Evolutionary conservation across 306 rosid species (phyloP).

Genomic region (Mimosa bimucronata): DNA sequence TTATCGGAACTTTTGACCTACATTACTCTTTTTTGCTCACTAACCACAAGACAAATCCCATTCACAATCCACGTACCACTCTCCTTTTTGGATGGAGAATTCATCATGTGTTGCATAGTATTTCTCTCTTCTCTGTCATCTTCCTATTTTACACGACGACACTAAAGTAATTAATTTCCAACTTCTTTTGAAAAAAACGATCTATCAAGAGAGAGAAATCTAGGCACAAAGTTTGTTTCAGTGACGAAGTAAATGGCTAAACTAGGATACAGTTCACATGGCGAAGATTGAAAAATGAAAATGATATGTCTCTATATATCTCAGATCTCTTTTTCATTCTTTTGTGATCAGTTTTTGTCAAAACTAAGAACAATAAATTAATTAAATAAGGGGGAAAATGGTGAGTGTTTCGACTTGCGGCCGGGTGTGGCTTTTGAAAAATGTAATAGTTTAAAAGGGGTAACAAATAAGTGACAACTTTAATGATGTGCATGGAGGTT

Average conservation of each 20-base stretch:
- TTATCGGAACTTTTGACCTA: constrained; percentile 41
- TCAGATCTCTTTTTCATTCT: background rate
- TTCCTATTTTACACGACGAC: constrained; percentile 10
- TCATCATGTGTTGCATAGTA: constrained; percentile 6
- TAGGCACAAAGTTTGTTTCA: background rate
- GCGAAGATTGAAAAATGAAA: background rate
- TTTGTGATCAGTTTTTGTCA: background rate
- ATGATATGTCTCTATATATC: background rate
- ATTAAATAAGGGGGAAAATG: background rate
- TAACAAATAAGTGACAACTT: constrained; percentile 30
- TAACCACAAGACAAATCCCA: constrained; percentile 33
- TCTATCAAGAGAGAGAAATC: background rate
- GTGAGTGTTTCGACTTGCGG: background rate
- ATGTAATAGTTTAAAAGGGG: constrained; percentile 35
- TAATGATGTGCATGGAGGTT: constrained; percentile 51
- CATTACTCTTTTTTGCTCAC: constrained; percentile 35
- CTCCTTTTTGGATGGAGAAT: background rate
- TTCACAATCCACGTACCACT: constrained; percentile 31
- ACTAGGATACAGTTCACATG: background rate
- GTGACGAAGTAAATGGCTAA: background rate
- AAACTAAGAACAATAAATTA: background rate
- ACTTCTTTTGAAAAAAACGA: background rate
- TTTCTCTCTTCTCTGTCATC: background rate
- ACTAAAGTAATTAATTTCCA: background rate
- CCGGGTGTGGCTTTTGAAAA: constrained; percentile 46